Evolutionary conservation across 805 yeast species (phyloP).

Genomic region (Kluyveromyces nonfermentans): DNA sequence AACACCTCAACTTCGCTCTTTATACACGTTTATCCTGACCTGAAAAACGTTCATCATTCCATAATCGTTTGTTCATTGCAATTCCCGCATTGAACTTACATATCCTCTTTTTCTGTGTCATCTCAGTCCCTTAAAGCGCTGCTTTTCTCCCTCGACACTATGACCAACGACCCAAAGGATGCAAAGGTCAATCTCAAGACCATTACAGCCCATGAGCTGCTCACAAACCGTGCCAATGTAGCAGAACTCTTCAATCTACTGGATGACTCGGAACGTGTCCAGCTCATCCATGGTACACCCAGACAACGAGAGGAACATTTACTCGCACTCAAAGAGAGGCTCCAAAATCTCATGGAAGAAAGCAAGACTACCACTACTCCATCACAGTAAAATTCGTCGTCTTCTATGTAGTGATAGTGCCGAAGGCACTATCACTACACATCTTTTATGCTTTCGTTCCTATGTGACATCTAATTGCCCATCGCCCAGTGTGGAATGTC

Average conservation of each 20-base stretch:
- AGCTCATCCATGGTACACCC: constrained; percentile 8
- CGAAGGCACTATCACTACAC: background rate
- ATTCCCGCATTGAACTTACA: too few species aligned
- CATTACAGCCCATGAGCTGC: constrained; percentile 23
- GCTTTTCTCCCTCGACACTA: background rate
- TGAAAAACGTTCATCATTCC: too few species aligned
- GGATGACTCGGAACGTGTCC: constrained; percentile 17
- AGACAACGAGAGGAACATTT: constrained; percentile 12
- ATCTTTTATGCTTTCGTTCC: too few species aligned
- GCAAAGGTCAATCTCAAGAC: constrained; percentile 22
- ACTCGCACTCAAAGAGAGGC: constrained; percentile 9
- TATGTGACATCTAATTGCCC: too few species aligned
- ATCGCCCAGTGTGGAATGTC: too few species aligned
- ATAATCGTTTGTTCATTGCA: too few species aligned
- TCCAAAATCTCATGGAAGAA: constrained; percentile 8
- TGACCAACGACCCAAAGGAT: constrained; percentile 1
- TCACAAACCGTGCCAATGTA: constrained; percentile 22
- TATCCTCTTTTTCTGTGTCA: too few species aligned
- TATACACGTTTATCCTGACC: background rate
- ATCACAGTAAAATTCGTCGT: background rate
- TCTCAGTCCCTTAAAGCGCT: too few species aligned
- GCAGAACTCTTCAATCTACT: constrained; percentile 22
- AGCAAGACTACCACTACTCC: background rate
- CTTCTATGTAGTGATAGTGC: background rate
- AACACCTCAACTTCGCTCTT: background rate